phyloP scores from a whole-genome alignment of 1,284 basidiomycete genomes.

The Ustilago shanxiensis region DNA sequence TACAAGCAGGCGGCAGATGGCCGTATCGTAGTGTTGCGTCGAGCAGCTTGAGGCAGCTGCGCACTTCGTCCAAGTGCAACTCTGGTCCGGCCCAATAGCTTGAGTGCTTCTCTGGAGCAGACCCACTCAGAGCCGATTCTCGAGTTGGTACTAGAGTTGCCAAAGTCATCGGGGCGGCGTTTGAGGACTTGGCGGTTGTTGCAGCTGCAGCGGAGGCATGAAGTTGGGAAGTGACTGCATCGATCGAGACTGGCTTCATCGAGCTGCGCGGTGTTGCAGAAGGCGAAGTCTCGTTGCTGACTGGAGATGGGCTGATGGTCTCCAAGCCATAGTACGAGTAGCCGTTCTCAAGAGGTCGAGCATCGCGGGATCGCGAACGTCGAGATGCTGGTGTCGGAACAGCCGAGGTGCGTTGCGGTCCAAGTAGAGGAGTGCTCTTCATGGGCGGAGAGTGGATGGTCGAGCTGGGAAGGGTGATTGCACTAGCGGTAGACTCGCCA shows the following conservation, averaged over 20 bases:
- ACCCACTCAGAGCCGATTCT: conserved; percentile 18
- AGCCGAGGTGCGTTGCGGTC: conserved; percentile 23
- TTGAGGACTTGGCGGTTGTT: conserved; percentile 14
- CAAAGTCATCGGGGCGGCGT: conserved; percentile 55
- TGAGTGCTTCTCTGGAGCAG: conserved; percentile 18
- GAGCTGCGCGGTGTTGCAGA: conserved; percentile 46
- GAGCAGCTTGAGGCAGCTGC: conserved; percentile 56
- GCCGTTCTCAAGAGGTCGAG: conserved; percentile 54
- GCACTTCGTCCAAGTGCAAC: conserved; percentile 61
- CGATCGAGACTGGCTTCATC: conserved; percentile 35
- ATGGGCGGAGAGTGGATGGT: conserved; percentile 36
- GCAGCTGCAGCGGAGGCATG: conserved; percentile 17
- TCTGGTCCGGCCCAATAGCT: conserved; percentile 45
- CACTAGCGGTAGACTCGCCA: conserved; percentile 33
- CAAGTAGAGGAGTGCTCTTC: conserved; percentile 30
- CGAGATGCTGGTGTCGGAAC: conserved; percentile 26
- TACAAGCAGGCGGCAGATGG: conserved; percentile 59
- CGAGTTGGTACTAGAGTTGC: conserved; percentile 55
- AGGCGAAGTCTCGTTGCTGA: conserved; percentile 47
- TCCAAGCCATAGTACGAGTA: conserved; percentile 68
- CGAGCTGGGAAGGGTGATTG: conserved; percentile 28
- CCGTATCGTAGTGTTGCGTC: conserved; percentile 65
- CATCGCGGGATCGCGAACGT: conserved; percentile 55
- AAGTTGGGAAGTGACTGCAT: conserved; percentile 43
- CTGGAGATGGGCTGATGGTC: conserved; percentile 48